A percentile compares a stretch with the other conserved stretches of the same genome.
phyloP scores from a whole-genome alignment of 768 basidiomycete genomes.

The Boletus fagicola region DNA sequence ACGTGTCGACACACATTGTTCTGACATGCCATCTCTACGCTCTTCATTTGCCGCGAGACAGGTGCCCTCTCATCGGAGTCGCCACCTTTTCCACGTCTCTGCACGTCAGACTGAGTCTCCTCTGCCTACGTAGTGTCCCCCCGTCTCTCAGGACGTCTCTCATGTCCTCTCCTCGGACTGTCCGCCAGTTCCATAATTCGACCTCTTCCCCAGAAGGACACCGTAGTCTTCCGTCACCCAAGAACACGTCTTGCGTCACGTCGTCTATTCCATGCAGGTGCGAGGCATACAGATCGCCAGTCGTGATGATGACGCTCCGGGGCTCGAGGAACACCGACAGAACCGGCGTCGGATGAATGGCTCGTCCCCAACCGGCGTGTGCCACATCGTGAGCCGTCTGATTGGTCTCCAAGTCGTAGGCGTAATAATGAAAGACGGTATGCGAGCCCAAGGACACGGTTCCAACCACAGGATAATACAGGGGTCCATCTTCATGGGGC shows the following conservation, averaged over 20 bases:
- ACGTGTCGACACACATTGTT: background rate
- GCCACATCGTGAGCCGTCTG: conserved; percentile 17
- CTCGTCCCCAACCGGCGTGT: conserved; percentile 40
- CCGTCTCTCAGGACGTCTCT: conserved; percentile 44
- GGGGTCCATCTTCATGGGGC: conserved; percentile 93
- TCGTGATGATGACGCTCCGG: conserved; percentile 80
- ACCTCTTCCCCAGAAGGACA: conserved; percentile 31
- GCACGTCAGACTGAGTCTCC: conserved; percentile 82
- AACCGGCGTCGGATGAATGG: conserved; percentile 63
- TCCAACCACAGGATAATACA: conserved; percentile 83
- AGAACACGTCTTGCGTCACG: conserved; percentile 45
- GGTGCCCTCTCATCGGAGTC: background rate
- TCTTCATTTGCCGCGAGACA: background rate
- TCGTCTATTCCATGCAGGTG: conserved; percentile 83
- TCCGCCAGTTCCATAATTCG: conserved; percentile 56
- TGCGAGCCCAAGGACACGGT: conserved; percentile 90
- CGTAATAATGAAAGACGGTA: conserved; percentile 79
- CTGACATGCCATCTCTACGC: too few species aligned
- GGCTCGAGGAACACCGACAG: conserved; percentile 80
- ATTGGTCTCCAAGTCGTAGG: conserved; percentile 40
- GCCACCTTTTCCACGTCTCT: conserved; percentile 71
- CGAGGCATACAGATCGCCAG: conserved; percentile 60
- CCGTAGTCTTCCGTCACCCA: conserved; percentile 25
- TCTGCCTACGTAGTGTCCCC: conserved; percentile 52
- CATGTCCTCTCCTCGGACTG: conserved; percentile 44